Percentiles rank a stretch among this genome's conserved stretches.
These are phyloP conservation scores for Larix kaempferi DNA, from an alignment of 75 land plant genomes.

Conservation along the genomic window DNA sequence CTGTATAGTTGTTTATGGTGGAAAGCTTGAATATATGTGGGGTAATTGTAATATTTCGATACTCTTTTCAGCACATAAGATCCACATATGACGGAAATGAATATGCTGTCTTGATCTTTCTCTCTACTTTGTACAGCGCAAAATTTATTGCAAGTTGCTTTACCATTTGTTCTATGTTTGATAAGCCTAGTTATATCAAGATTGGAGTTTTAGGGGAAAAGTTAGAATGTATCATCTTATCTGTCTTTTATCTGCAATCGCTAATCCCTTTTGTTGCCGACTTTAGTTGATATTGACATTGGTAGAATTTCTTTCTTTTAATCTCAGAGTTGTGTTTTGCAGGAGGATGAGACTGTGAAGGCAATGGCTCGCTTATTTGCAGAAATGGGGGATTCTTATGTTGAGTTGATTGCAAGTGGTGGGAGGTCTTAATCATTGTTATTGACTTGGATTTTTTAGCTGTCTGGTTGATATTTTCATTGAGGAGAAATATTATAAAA, in stretches of 20 bases:
- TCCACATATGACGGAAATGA: too few relatives aligned
- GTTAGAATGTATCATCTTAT: background rate
- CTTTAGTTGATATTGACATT: background rate
- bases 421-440: conserved; percentile 5
- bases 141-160: too few relatives aligned
- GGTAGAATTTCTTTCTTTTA: background rate
- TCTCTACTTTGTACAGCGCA: too few relatives aligned
- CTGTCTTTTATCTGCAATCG: too few relatives aligned
- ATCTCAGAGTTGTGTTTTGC: conserved; percentile 7
- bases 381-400: conserved; percentile 97
- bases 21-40: too few relatives aligned
- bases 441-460: background rate
- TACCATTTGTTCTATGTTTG: too few relatives aligned
- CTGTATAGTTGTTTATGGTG: too few relatives aligned
- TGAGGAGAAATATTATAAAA: background rate
- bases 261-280: background rate
- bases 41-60: too few relatives aligned
- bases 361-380: conserved; percentile 96
- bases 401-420: conserved; percentile 94
- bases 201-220: background rate
- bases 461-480: background rate
- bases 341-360: conserved; percentile 95
- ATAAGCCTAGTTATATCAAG: background rate
- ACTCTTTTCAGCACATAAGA: too few relatives aligned
- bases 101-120: too few relatives aligned